Conservation (phyloP, 2,329 filamentous ascomycete species). For the Trichoderma harzianum region DNA sequence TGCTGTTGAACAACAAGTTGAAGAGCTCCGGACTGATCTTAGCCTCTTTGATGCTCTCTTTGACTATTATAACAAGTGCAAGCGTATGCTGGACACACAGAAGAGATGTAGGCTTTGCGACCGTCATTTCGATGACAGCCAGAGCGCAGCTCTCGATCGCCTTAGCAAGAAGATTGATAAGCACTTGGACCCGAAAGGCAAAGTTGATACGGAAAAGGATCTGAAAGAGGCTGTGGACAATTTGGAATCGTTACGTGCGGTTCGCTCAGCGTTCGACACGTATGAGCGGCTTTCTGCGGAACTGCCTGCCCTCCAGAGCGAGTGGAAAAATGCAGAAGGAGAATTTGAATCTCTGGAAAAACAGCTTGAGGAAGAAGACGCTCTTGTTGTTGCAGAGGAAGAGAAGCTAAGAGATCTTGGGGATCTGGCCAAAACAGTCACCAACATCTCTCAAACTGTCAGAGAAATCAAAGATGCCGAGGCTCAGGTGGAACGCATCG, state of each 20-base stretch:
- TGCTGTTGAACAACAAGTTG: slow-evolving; percentile 54
- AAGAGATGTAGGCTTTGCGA: slow-evolving; percentile 76
- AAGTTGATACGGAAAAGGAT: slow-evolving; percentile 59
- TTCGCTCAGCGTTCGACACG: slow-evolving; percentile 67
- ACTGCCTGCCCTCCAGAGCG: slow-evolving; percentile 64
- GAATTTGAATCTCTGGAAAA: slow-evolving; percentile 59
- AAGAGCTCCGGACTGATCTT: slow-evolving; percentile 62
- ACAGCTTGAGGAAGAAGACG: slow-evolving; percentile 66
- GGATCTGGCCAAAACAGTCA: slow-evolving; percentile 70
- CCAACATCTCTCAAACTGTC: slow-evolving; percentile 68
- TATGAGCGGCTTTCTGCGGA: slow-evolving; percentile 69
- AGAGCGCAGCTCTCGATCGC: slow-evolving; percentile 54
- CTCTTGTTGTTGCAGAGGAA: slow-evolving; percentile 60
- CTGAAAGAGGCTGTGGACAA: slow-evolving; percentile 50
- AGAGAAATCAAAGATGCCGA: slow-evolving; percentile 70
- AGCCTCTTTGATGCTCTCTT: slow-evolving; percentile 66
- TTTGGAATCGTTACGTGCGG: slow-evolving; percentile 58
- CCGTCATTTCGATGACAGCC: slow-evolving; percentile 61
- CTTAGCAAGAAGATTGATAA: slow-evolving; percentile 66
- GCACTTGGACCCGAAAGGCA: slow-evolving; percentile 58
- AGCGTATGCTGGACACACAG: slow-evolving; percentile 61
- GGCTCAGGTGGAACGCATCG: slow-evolving; percentile 69
- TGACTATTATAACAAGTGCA: slow-evolving; percentile 67
- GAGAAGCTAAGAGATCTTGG: slow-evolving; percentile 70
- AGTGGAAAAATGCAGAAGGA: slow-evolving; percentile 58